Evolutionary conservation across 2,329 filamentous ascomycete genomes (phyloP).

Genomic region (Epichloe glyceriae): DNA sequence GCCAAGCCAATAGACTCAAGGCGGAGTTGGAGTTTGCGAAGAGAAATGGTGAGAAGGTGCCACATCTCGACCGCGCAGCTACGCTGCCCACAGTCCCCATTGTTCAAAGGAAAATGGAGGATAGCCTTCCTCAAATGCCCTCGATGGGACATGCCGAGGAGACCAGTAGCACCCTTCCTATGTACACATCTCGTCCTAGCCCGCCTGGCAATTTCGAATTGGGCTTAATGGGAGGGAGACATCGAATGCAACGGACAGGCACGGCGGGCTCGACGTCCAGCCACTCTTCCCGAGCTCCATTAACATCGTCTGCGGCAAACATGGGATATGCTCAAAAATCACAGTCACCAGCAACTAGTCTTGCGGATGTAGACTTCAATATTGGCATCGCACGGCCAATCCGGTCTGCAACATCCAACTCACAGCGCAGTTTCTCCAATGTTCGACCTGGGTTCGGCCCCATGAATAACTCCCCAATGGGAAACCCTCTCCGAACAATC

Average conservation of each 20-base stretch:
- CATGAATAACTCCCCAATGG: constrained; percentile 8
- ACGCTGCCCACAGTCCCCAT: constrained; percentile 51
- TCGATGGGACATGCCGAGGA: constrained; percentile 46
- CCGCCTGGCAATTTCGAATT: constrained; percentile 42
- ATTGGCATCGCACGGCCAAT: constrained; percentile 14
- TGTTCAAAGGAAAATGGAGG: constrained; percentile 20
- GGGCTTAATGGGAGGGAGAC: constrained; percentile 38
- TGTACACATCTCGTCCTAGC: constrained; percentile 46
- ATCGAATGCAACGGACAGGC: constrained; percentile 31
- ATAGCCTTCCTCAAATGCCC: constrained; percentile 46
- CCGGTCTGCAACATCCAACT: constrained; percentile 23
- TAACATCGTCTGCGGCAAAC: constrained; percentile 44
- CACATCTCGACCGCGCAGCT: constrained; percentile 40
- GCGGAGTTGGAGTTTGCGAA: constrained; percentile 37
- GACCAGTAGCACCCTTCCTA: constrained; percentile 46
- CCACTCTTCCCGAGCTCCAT: constrained; percentile 50
- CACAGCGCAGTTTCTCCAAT: constrained; percentile 19
- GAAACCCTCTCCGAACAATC: constrained; percentile 10
- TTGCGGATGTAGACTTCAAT: constrained; percentile 16
- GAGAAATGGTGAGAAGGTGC: constrained; percentile 36
- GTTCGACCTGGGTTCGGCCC: constrained; percentile 9
- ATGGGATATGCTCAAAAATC: constrained; percentile 39
- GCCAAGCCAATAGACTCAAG: constrained; percentile 47
- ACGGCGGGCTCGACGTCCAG: constrained; percentile 47
- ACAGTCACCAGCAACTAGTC: constrained; percentile 23